Percentiles rank a stretch among this genome's conserved stretches.
phyloP scores from a whole-genome alignment of 2,329 filamentous ascomycete species.

The Fusarium palustre region DNA sequence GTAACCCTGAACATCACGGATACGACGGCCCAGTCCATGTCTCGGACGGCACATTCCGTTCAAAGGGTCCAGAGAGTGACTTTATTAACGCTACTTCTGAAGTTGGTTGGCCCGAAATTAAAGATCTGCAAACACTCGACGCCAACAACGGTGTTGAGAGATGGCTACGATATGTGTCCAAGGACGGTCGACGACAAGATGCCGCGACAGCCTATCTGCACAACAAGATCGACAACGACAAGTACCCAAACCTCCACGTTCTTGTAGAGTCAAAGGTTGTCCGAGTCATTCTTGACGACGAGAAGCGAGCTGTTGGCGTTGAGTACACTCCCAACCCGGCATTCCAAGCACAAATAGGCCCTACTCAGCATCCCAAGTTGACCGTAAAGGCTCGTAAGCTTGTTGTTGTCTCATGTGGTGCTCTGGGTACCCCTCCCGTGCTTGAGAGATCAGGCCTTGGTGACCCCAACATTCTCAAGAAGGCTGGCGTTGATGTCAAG shows the following conservation, averaged over 20 bases:
- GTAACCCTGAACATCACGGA: slow-evolving; percentile 61
- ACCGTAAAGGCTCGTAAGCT: slow-evolving; percentile 47
- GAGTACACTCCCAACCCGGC: slow-evolving; percentile 63
- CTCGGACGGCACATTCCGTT: slow-evolving; percentile 61
- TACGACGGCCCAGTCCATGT: slow-evolving; percentile 66
- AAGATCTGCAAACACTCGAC: slow-evolving; percentile 65
- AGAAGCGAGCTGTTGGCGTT: slow-evolving; percentile 67
- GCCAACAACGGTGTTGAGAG: slow-evolving; percentile 50
- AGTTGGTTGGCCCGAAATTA: slow-evolving; percentile 63
- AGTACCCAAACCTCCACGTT: slow-evolving; percentile 69
- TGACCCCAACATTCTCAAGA: slow-evolving; percentile 60
- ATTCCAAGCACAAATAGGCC: slow-evolving; percentile 35
- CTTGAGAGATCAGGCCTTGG: slow-evolving; percentile 73
- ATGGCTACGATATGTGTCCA: slow-evolving; percentile 56
- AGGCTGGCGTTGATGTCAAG: slow-evolving; percentile 59
- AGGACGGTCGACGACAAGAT: slow-evolving; percentile 68
- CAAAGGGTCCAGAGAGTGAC: slow-evolving; percentile 56
- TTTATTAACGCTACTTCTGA: slow-evolving; percentile 61
- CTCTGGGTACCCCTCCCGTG: slow-evolving; percentile 65
- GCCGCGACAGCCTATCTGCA: slow-evolving; percentile 63
- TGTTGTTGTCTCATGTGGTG: slow-evolving; percentile 57
- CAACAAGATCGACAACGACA: slow-evolving; percentile 47
- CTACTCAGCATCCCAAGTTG: slow-evolving; percentile 24
- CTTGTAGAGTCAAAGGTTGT: slow-evolving; percentile 68
- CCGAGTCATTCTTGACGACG: slow-evolving; percentile 63